Percentiles rank a stretch among this genome's conserved stretches.
phyloP scores from a whole-genome alignment of 345 rosid genomes.

The Populus deltoides region DNA sequence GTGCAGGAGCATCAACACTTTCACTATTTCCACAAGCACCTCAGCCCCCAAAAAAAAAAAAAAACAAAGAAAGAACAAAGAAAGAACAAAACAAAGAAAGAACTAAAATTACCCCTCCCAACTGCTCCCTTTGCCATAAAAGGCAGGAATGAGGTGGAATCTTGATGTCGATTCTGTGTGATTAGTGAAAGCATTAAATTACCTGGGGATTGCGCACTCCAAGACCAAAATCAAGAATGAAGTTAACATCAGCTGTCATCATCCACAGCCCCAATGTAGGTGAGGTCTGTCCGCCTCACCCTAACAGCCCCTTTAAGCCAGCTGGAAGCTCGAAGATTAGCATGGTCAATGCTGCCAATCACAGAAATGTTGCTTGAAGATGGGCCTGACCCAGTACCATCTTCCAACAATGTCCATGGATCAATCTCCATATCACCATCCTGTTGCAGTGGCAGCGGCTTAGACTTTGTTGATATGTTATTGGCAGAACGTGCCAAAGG shows the following conservation, averaged over 20 bases:
- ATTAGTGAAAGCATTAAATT: constrained; percentile 15
- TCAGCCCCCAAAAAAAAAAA: neutral
- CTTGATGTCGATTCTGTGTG: constrained; percentile 21
- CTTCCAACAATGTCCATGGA: constrained; percentile 95
- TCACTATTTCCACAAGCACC: constrained; percentile 8
- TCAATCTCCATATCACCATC: constrained; percentile 71
- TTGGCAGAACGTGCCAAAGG: constrained; percentile 39
- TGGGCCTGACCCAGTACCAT: constrained; percentile 71
- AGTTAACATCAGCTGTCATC: constrained; percentile 72
- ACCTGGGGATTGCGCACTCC: constrained; percentile 29
- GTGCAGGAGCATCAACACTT: constrained; percentile 9
- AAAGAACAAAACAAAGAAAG: too few relatives aligned
- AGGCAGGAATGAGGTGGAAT: constrained; percentile 11
- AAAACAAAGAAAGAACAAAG: neutral
- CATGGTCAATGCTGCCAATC: constrained; percentile 58
- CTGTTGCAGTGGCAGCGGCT: constrained; percentile 44
- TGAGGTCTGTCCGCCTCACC: constrained; percentile 79
- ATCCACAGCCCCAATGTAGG: constrained; percentile 81
- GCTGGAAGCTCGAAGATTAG: constrained; percentile 77
- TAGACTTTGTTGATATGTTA: constrained; percentile 52
- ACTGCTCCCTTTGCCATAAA: constrained; percentile 27
- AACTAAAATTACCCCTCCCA: constrained; percentile 10
- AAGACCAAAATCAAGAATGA: constrained; percentile 32
- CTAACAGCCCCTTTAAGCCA: constrained; percentile 97
- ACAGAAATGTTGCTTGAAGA: constrained; percentile 50